Percentiles rank a stretch among this genome's conserved stretches.
phyloP scores from a whole-genome alignment of 2,329 filamentous ascomycete species.

The Fusarium sp. region DNA sequence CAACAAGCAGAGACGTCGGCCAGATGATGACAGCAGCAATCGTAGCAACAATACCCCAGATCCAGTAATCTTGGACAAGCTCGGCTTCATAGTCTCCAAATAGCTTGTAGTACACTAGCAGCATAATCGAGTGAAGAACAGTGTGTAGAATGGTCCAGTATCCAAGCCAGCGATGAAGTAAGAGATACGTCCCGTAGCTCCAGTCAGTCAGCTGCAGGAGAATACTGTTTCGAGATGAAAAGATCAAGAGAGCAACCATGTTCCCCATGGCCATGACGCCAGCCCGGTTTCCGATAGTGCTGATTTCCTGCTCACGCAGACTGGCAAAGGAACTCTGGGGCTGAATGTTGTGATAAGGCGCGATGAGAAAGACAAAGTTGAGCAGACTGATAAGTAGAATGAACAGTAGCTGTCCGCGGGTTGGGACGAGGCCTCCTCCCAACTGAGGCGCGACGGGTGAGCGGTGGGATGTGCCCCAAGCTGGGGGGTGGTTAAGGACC shows the following conservation, averaged over 20 bases:
- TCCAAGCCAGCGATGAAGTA: constrained; percentile 53
- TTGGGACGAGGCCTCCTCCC: constrained; percentile 48
- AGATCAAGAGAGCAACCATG: constrained; percentile 48
- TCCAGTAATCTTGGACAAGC: constrained; percentile 46
- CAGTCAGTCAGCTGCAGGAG: constrained; percentile 52
- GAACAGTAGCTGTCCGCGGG: constrained; percentile 50
- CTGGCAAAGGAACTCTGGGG: constrained; percentile 45
- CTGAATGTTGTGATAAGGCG: constrained; percentile 45
- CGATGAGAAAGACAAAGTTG: constrained; percentile 50
- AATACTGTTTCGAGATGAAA: constrained; percentile 51
- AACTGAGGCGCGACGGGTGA: constrained; percentile 39
- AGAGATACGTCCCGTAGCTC: constrained; percentile 51
- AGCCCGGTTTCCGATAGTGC: constrained; percentile 51
- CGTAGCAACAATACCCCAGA: constrained; percentile 50
- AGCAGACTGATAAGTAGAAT: constrained; percentile 49
- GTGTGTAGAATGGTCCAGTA: constrained; percentile 87
- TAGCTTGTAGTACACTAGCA: constrained; percentile 43
- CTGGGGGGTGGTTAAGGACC: constrained; percentile 47
- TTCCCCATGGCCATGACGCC: constrained; percentile 52
- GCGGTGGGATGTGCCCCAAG: constrained; percentile 48
- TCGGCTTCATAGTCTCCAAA: constrained; percentile 44
- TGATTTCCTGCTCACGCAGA: constrained; percentile 43
- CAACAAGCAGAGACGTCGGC: constrained; percentile 42
- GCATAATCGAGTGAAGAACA: constrained; percentile 59
- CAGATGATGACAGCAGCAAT: constrained; percentile 44